Conservation (phyloP, 2,329 filamentous ascomycete species). For the Didymella glomerata region DNA sequence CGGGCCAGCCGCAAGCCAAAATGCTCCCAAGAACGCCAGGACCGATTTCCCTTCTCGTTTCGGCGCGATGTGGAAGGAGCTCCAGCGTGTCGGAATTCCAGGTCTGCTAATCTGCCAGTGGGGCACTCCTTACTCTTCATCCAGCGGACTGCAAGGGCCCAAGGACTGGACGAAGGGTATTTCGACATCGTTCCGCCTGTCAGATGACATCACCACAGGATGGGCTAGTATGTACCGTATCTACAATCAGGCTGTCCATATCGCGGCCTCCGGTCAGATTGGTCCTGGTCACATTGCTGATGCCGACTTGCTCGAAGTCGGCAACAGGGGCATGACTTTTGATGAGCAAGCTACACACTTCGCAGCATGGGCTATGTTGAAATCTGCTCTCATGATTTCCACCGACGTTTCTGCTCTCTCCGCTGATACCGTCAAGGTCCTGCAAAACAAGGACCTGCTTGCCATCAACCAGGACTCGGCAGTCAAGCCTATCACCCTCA, state of each 20-base stretch:
- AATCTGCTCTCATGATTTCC: slow-evolving; percentile 34
- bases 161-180: slow-evolving; percentile 30
- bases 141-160: slow-evolving; percentile 27
- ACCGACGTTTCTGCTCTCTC: slow-evolving; percentile 28
- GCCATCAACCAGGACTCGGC: slow-evolving; percentile 33
- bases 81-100: slow-evolving; percentile 28
- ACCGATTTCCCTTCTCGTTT: slow-evolving; percentile 29
- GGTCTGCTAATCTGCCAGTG: slow-evolving; percentile 34
- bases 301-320: slow-evolving; percentile 32
- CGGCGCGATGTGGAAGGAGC: slow-evolving; percentile 30
- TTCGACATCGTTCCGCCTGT: slow-evolving; percentile 32
- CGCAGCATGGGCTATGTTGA: slow-evolving; percentile 34
- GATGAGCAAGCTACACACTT: slow-evolving; percentile 37
- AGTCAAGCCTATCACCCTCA: slow-evolving; percentile 30
- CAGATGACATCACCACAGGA: slow-evolving; percentile 28
- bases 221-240: slow-evolving; percentile 32
- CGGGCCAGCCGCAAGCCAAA: slow-evolving; percentile 25
- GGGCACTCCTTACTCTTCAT: slow-evolving; percentile 27
- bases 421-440: slow-evolving; percentile 21
- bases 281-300: slow-evolving; percentile 32
- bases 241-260: slow-evolving; percentile 32
- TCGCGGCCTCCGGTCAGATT: slow-evolving; percentile 27
- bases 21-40: slow-evolving; percentile 30
- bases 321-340: slow-evolving; percentile 29
- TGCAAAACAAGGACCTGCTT: slow-evolving; percentile 34